Evolutionary conservation across 257 asterid species (phyloP), one percentile per base, ranked within the genome.

Genomic region (Lithospermum erythrorhizon): DNA sequence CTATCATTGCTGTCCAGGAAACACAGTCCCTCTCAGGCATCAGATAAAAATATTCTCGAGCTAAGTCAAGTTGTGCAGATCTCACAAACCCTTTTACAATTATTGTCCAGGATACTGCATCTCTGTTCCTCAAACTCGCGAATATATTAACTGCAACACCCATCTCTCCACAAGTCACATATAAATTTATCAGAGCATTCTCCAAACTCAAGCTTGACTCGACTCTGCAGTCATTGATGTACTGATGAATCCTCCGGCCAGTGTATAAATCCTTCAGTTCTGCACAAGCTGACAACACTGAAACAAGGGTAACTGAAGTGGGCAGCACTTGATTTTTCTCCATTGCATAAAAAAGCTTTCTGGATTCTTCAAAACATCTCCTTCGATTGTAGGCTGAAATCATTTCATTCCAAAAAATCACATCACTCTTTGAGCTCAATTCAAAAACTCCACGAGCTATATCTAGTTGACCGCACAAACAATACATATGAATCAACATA

Each of bases 21-120:
- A 74, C 71, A 9, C 65, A 58, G 61, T 74, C 79, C 65, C 56
- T 74, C 65, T 69, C 59, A 6, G 79, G 72, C 79, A 74, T 74
- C 61, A 57, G 71, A 63, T 69, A 61, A 54, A 74, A 74, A 65
- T 58, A 74, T 24, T 29, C 47, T 64, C 63, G 62, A 41, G 75
- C 79, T 64, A 41, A 20, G 45, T 74, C 70, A 58, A 74, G 52
- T 58, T 65, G 69, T 2, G 63, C 79, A 30, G 52, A 54, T 29
- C 47, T 69, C 48, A 58, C 52, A 47, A 65, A 69, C 10, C 79
- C 75, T 56, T 62, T 69, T 54, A 69, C 65, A 17, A 74, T 62
- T 16, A 69, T 61, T 27, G 79, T 74, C 79, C 75, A 69, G 19
- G 72, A 69, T 53, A 65, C 63, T 29, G 61, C 75, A 66, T 74